Evolutionary conservation across 2,329 filamentous ascomycete genomes (phyloP).

Genomic region (Colletotrichum lentis): DNA sequence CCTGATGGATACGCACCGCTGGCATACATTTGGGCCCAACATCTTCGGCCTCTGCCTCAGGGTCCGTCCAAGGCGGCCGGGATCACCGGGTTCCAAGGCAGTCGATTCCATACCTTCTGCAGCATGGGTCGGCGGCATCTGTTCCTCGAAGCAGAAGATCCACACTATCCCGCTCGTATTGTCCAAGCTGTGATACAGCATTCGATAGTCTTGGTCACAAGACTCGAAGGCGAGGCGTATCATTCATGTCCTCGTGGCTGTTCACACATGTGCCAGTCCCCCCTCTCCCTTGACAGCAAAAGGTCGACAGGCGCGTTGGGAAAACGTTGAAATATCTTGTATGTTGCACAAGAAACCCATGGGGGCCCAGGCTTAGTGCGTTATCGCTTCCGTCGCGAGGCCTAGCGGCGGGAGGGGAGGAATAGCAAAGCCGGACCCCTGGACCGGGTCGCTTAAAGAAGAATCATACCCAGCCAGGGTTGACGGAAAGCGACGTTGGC

Average conservation of each 20-base stretch:
- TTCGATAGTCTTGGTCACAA: slow-evolving; percentile 31
- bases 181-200: slow-evolving; percentile 28
- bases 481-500: neutral
- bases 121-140: neutral
- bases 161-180: slow-evolving; percentile 11
- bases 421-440: neutral
- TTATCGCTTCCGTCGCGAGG: neutral
- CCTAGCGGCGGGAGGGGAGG: neutral
- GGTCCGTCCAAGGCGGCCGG: neutral
- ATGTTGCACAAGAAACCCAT: slow-evolving; percentile 19
- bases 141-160: neutral
- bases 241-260: neutral
- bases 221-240: slow-evolving; percentile 7
- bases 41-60: neutral
- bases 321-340: neutral
- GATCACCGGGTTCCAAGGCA: neutral
- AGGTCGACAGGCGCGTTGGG: slow-evolving; percentile 1
- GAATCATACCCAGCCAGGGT: neutral
- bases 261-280: neutral
- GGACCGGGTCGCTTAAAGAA: neutral
- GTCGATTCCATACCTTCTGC: neutral
- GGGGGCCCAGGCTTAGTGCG: neutral
- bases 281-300: neutral
- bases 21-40: neutral
- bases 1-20: slow-evolving; percentile 2